Evolutionary conservation across 306 rosid genomes (phyloP).

Genomic region (Cicer arietinum): DNA sequence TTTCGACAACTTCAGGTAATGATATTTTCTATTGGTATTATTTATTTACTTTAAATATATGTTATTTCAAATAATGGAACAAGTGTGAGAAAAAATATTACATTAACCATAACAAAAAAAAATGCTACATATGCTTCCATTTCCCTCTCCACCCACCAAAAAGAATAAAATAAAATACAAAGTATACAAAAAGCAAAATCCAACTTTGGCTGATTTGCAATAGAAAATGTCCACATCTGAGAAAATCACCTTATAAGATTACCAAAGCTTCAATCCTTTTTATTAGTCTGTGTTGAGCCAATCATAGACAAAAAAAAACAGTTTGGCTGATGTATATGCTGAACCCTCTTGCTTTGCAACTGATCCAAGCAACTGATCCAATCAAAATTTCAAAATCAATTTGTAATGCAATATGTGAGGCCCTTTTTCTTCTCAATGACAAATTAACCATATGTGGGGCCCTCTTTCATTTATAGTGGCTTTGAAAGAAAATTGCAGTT

Average conservation of each 20-base stretch:
- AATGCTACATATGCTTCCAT: constrained; percentile 37
- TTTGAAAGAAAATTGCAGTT: constrained; percentile 45
- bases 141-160: constrained; percentile 22
- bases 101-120: constrained; percentile 25
- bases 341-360: constrained; percentile 25
- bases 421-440: constrained; percentile 15
- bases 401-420: constrained; percentile 19
- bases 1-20: neutral
- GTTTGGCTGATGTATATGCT: constrained; percentile 33
- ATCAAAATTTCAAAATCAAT: constrained; percentile 23
- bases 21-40: constrained; percentile 40
- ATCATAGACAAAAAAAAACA: constrained; percentile 42
- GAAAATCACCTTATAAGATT: constrained; percentile 30
- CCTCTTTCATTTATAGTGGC: constrained; percentile 18
- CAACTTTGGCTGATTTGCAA: constrained; percentile 32
- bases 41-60: constrained; percentile 44
- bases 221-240: constrained; percentile 8
- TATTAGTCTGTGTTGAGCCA: constrained; percentile 37
- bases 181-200: constrained; percentile 28
- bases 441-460: too few species aligned
- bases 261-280: constrained; percentile 38
- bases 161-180: constrained; percentile 29
- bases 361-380: constrained; percentile 14
- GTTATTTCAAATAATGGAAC: constrained; percentile 33
- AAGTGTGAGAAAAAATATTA: constrained; percentile 20